Percentiles rank a stretch among this genome's conserved stretches.
phyloP scores from a whole-genome alignment of 805 yeast genomes.

The Metschnikowia vanudenii region DNA sequence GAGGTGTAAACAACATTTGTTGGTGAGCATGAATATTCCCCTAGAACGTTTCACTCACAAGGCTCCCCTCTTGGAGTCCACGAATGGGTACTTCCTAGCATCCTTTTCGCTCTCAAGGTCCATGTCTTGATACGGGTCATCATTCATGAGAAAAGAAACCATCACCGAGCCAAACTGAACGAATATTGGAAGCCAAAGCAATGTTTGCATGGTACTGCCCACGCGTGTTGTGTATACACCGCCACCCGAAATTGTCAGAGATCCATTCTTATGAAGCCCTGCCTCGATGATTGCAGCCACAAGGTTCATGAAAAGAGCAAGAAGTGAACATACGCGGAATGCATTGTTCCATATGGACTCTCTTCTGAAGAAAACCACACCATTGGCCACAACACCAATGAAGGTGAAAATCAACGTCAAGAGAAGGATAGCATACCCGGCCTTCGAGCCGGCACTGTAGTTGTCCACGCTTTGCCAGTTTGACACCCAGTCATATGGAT shows the following conservation, averaged over 20 bases:
- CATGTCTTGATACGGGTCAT: too few species aligned
- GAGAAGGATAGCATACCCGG: constrained; percentile 11
- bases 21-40: too few species aligned
- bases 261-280: constrained; percentile 11
- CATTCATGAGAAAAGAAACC: constrained; percentile 8
- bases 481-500: constrained; percentile 15
- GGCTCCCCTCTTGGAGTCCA: too few species aligned
- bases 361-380: constrained; percentile 7
- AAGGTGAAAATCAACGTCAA: constrained; percentile 9
- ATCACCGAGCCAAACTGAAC: constrained; percentile 8
- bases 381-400: constrained; percentile 4
- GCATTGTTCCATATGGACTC: constrained; percentile 4
- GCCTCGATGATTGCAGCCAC: constrained; percentile 12
- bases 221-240: constrained; percentile 11
- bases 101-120: too few species aligned
- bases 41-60: too few species aligned
- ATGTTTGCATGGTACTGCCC: constrained; percentile 15
- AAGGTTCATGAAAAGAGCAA: constrained; percentile 10
- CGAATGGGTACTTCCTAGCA: too few species aligned
- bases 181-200: constrained; percentile 12
- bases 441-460: constrained; percentile 11
- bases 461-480: constrained; percentile 2
- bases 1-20: too few species aligned
- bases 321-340: constrained; percentile 6
- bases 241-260: constrained; percentile 7